Evolutionary conservation across 2,329 filamentous ascomycete genomes (phyloP), one percentile per base, ranked within the genome.

Genomic region (Arthrobotrys sphaeroides): DNA sequence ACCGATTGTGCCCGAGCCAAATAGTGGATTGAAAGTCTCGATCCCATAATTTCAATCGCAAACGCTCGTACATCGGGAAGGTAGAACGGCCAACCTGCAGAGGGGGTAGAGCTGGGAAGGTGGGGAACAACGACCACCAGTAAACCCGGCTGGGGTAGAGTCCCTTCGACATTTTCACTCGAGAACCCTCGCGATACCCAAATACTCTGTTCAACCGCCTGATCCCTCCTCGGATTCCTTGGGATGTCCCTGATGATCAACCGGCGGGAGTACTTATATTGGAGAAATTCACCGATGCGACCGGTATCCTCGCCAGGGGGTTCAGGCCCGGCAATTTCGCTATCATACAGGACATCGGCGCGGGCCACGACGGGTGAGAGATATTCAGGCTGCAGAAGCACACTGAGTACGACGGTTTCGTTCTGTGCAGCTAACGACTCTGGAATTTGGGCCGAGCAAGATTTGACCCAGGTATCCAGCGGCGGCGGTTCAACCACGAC

Each of bases 331-430:
- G 28, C 28, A 13, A 7, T 13, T 36, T 57, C 61, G 33, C 40
- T 66, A 18, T 70, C 66, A 13, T 47, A 53, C 7, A 77, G 10
- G 38, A 72, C 60, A 28, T 77, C 73, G 18, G 73, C 73, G 5
- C 73, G 73, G 5, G 67, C 45, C 9, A 77, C 16, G 12, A 72
- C 53, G 0, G 73, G 73, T 12, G 73, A 77, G 5, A 72, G 51
- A 47, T 77, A 77, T 66, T 77, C 73, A 2, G 73, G 73, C 16
- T 77, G 73, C n/a, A 77, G 16, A 13, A 77, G 38, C 9, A 72
- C 66, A n/a, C 51, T 61, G 13, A 77, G 20, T 31, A 61, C n/a
- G n/a, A 60, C 36, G 6, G 31, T 36, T 33, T 69, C 72, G 33
- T 43, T 28, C 36, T 74, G 51, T 5, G 53, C 5, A 28, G n/a